Percentiles rank a stretch among this genome's conserved stretches.
These are phyloP conservation scores for Vanilla planifolia DNA, from an alignment of 106 monocot genomes.

Conservation along the genomic window DNA sequence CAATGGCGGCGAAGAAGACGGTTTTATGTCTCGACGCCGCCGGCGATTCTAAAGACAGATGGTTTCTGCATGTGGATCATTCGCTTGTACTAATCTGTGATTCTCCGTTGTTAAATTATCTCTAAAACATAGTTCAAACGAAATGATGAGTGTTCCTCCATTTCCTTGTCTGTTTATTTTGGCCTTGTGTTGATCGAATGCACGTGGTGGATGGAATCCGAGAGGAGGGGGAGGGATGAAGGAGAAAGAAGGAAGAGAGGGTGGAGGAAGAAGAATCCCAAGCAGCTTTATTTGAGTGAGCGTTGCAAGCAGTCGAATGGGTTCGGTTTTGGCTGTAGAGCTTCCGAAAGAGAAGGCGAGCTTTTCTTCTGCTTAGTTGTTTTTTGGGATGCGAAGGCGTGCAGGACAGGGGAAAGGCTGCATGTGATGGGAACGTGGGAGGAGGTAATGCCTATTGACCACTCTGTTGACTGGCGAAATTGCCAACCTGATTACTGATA, in stretches of 20 bases:
- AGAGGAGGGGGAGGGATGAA: background rate
- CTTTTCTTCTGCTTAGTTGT: background rate
- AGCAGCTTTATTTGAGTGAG: background rate
- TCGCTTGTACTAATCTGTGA: background rate
- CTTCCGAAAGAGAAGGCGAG: background rate
- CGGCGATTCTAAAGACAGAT: background rate
- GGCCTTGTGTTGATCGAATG: constrained; percentile 1
- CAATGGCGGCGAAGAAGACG: constrained; percentile 6
- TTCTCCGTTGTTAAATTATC: background rate
- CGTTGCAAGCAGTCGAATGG: no score
- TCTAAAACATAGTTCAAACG: no score
- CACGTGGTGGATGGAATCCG: constrained; percentile 3
- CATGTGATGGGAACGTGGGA: constrained; percentile 8
- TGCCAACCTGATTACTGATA: background rate
- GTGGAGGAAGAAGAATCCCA: constrained; percentile 2
- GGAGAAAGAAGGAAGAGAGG: background rate
- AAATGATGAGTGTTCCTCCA: no score
- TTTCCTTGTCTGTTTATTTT: background rate
- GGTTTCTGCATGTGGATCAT: background rate
- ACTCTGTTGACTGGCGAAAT: background rate
- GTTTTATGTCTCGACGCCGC: constrained; percentile 8
- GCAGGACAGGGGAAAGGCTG: background rate
- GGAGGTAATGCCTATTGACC: background rate
- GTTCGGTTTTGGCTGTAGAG: background rate
- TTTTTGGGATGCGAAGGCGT: background rate